Evolutionary conservation across 2,329 filamentous ascomycete genomes (phyloP).

Genomic region (Basipetospora sp.): DNA sequence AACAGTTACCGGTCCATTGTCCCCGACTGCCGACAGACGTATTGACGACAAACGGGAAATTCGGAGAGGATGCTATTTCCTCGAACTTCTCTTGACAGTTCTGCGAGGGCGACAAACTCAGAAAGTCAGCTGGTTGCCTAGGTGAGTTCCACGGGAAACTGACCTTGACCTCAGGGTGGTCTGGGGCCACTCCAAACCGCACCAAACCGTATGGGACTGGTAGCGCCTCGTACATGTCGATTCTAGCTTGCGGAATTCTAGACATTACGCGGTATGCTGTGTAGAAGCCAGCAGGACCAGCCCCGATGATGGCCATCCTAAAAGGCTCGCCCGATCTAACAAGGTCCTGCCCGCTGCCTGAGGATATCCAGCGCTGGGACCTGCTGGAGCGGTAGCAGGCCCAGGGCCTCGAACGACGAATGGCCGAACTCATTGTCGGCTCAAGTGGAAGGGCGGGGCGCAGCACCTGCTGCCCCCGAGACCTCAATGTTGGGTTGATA

Average conservation of each 20-base stretch:
- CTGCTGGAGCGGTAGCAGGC: neutral
- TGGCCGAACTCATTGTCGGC: neutral
- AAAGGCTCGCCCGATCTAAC: conserved; percentile 36
- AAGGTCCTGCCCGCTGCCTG: neutral
- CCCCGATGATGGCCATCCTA: conserved; percentile 77
- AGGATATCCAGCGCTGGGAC: neutral
- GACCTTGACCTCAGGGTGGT: conserved; percentile 97
- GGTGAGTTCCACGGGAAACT: conserved; percentile 8
- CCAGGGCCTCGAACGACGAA: neutral
- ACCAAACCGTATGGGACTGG: conserved; percentile 88
- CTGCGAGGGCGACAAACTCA: conserved; percentile 26
- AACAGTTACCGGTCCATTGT: too few relatives aligned
- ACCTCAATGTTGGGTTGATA: too few relatives aligned
- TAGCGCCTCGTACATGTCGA: conserved; percentile 94
- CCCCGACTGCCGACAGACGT: conserved; percentile 68
- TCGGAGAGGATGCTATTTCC: conserved; percentile 66
- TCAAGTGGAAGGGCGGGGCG: too few relatives aligned
- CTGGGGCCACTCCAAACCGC: conserved; percentile 88
- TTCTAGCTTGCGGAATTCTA: conserved; percentile 52
- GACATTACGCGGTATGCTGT: conserved; percentile 73
- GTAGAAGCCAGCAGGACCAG: conserved; percentile 92
- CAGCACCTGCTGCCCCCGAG: too few relatives aligned
- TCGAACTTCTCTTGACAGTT: conserved; percentile 92
- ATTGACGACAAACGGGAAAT: conserved; percentile 87
- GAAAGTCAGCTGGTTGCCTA: too few relatives aligned